phyloP scores from a whole-genome alignment of 129 eudicot genomes.

The Ambrosia trifida region DNA sequence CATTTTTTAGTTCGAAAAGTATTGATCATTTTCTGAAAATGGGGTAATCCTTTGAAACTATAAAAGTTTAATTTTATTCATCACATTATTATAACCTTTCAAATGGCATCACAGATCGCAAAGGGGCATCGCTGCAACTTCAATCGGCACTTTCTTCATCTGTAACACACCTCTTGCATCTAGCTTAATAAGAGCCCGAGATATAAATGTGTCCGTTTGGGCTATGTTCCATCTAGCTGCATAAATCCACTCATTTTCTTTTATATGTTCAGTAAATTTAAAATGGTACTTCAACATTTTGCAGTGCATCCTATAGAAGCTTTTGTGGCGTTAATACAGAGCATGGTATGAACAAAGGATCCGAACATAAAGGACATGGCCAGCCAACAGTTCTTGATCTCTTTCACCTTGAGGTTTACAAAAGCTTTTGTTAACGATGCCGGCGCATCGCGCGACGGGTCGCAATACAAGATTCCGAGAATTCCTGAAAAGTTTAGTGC shows the following conservation, averaged over 20 bases:
- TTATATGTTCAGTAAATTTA: too few species aligned
- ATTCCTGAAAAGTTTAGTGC: slow-evolving; percentile 57
- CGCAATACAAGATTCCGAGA: too few species aligned
- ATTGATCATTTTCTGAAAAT: slow-evolving; percentile 12
- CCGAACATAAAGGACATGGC: too few species aligned
- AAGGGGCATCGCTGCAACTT: slow-evolving; percentile 77
- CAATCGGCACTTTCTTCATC: slow-evolving; percentile 58
- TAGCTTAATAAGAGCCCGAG: not conserved
- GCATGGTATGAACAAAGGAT: too few species aligned
- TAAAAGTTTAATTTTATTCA: not conserved
- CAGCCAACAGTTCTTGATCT: too few species aligned
- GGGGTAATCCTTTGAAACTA: not conserved
- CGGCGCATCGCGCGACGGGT: too few species aligned
- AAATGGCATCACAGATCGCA: slow-evolving; percentile 57
- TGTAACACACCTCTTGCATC: slow-evolving; percentile 4
- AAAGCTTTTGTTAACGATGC: too few species aligned
- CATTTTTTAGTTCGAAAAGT: slow-evolving; percentile 1
- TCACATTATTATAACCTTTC: not conserved
- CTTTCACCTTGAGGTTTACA: too few species aligned
- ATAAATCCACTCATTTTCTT: too few species aligned
- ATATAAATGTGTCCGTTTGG: slow-evolving; percentile 2
- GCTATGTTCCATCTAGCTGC: slow-evolving; percentile 9
- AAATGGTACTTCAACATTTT: too few species aligned
- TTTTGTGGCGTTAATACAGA: too few species aligned
- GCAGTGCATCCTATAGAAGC: too few species aligned